Percentiles rank a stretch among this genome's conserved stretches.
Conservation (phyloP, 2,329 filamentous ascomycete genomes). For the Epichloe sylvatica region DNA sequence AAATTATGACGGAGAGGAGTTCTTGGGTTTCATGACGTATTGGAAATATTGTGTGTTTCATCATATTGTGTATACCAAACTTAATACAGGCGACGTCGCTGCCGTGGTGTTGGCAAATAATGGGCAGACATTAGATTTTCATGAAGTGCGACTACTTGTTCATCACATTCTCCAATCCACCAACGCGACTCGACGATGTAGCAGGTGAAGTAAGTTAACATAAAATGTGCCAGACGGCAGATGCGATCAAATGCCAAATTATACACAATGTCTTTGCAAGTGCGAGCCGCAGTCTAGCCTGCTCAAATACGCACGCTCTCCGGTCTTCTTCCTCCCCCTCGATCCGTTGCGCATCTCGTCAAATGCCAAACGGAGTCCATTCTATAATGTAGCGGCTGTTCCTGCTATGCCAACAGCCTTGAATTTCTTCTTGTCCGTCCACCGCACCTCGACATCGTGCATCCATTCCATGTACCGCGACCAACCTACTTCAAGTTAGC, state of each 20-base stretch:
- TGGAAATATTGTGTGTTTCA: conserved; percentile 8
- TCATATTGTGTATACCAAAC: conserved; percentile 11
- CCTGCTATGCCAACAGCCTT: conserved; percentile 49
- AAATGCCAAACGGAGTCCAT: neutral
- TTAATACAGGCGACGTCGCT: conserved; percentile 1
- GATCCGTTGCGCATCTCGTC: neutral
- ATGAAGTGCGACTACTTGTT: neutral
- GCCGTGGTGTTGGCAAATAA: neutral
- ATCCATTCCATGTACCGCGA: conserved; percentile 89
- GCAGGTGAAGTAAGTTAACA: too few relatives aligned
- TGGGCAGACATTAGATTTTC: neutral
- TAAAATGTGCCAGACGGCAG: neutral
- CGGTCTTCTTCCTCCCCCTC: neutral
- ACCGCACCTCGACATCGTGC: conserved; percentile 60
- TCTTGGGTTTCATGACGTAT: conserved; percentile 3
- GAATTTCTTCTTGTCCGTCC: conserved; percentile 49
- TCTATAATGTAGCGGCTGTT: conserved; percentile 40
- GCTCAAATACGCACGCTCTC: neutral
- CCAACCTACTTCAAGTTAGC: conserved; percentile 50
- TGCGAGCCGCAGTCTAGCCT: neutral
- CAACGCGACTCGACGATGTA: too few relatives aligned
- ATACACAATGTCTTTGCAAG: neutral
- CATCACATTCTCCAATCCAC: neutral
- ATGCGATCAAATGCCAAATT: neutral
- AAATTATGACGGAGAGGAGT: neutral